Evolutionary conservation across 768 basidiomycete species (phyloP).

Genomic region (Butyriboletus loyo): DNA sequence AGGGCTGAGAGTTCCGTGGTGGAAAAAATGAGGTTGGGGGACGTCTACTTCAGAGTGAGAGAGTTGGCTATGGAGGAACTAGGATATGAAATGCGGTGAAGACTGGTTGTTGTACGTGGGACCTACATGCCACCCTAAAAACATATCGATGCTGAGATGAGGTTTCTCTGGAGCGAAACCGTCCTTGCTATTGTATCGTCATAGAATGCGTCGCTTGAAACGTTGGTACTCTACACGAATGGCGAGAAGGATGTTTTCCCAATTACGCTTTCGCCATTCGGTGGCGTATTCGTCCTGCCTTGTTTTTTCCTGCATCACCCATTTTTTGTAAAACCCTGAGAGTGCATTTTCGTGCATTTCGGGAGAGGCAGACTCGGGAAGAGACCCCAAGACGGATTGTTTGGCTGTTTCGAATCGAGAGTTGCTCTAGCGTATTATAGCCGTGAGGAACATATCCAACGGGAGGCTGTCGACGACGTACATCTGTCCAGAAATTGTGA

Average conservation of each 20-base stretch:
- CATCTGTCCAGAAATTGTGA: conserved; percentile 79
- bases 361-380: conserved; percentile 48
- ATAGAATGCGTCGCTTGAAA: conserved; percentile 34
- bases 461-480: conserved; percentile 34
- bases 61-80: conserved; percentile 58
- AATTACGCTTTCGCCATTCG: conserved; percentile 67
- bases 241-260: conserved; percentile 53
- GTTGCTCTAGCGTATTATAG: conserved; percentile 54
- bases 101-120: neutral
- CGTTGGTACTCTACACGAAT: conserved; percentile 52
- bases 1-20: conserved; percentile 57
- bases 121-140: neutral
- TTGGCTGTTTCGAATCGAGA: conserved; percentile 75
- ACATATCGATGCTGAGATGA: neutral
- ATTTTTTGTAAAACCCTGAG: conserved; percentile 69
- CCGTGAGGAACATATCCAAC: conserved; percentile 2
- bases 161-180: neutral
- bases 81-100: conserved; percentile 33
- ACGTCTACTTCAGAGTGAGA: conserved; percentile 59
- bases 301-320: conserved; percentile 66
- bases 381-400: conserved; percentile 50
- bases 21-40: conserved; percentile 51
- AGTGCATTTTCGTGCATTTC: conserved; percentile 66
- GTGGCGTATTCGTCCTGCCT: conserved; percentile 58
- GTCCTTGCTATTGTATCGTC: neutral